These are phyloP conservation scores for Ogataea chonburiensis DNA, from an alignment of 805 yeast species.

Conservation along the genomic window DNA sequence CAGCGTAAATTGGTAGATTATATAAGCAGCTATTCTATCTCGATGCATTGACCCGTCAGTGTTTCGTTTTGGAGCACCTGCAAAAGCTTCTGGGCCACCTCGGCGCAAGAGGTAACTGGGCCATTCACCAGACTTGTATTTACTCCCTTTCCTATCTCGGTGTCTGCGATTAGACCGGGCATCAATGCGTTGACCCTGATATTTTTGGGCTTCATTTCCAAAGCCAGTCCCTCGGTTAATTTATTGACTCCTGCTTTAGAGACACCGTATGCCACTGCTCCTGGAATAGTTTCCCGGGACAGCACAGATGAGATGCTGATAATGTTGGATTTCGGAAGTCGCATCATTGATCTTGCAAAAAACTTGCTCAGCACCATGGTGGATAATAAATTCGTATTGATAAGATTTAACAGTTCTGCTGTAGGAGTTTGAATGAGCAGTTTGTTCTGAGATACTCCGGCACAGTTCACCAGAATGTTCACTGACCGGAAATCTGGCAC, in stretches of 20 bases:
- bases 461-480: constrained; percentile 59
- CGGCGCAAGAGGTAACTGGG: constrained; percentile 12
- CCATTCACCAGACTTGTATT: constrained; percentile 16
- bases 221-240: constrained; percentile 57
- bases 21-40: constrained; percentile 9
- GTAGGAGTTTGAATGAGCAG: constrained; percentile 45
- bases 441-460: constrained; percentile 60
- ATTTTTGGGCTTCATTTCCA: constrained; percentile 51
- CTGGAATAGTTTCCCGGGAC: constrained; percentile 45
- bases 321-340: constrained; percentile 37
- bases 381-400: constrained; percentile 56
- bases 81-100: constrained; percentile 11
- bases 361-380: constrained; percentile 60
- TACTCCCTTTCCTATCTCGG: constrained; percentile 57
- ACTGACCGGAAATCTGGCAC: constrained; percentile 34
- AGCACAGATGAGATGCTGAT: constrained; percentile 69
- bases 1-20: constrained; percentile 12
- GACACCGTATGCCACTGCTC: constrained; percentile 66
- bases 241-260: constrained; percentile 69
- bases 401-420: constrained; percentile 42
- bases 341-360: constrained; percentile 51
- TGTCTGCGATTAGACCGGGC: constrained; percentile 66
- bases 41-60: constrained; percentile 16
- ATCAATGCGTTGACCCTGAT: constrained; percentile 63
- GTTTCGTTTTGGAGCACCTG: constrained; percentile 6